phyloP scores from a whole-genome alignment of 805 yeast species.

The Saturnispora ahearnii region DNA sequence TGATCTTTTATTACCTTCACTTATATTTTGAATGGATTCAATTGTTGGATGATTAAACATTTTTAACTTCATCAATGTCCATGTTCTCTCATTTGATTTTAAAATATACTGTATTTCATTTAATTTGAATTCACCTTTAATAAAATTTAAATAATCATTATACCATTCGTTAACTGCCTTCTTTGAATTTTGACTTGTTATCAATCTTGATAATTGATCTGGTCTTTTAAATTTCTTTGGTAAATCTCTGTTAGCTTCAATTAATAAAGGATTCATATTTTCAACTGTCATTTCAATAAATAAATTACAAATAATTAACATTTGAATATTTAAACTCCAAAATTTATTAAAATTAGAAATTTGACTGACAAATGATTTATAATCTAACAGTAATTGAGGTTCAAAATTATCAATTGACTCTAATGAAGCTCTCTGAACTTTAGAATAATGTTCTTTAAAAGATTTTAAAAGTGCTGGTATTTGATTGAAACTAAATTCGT shows the following conservation, averaged over 20 bases:
- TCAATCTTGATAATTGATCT: conserved; percentile 13
- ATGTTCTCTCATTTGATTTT: conserved; percentile 19
- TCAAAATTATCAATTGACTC: not conserved
- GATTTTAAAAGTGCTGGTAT: not conserved
- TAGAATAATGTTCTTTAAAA: not conserved
- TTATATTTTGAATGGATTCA: conserved; percentile 9
- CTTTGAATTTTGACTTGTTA: conserved; percentile 1
- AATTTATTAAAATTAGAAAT: conserved; percentile 14
- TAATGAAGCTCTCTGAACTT: not conserved
- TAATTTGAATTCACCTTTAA: conserved; percentile 3
- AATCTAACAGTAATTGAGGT: conserved; percentile 24
- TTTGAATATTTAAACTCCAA: conserved; percentile 18
- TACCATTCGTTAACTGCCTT: conserved; percentile 1
- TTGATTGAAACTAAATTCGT: not conserved
- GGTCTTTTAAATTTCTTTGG: conserved; percentile 19
- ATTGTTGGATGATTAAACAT: conserved; percentile 23
- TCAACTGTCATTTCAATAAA: conserved; percentile 14
- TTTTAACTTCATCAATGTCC: conserved; percentile 24
- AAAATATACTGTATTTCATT: conserved; percentile 13
- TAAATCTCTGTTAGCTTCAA: conserved; percentile 15
- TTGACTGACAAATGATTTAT: conserved; percentile 19
- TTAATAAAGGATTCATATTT: conserved; percentile 16
- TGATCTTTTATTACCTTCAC: conserved; percentile 19
- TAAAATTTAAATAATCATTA: not conserved
- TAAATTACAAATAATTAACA: conserved; percentile 19